These are phyloP conservation scores for Chrysanthemum seticuspe DNA, from an alignment of 129 eudicot genomes.

Conservation along the genomic window DNA sequence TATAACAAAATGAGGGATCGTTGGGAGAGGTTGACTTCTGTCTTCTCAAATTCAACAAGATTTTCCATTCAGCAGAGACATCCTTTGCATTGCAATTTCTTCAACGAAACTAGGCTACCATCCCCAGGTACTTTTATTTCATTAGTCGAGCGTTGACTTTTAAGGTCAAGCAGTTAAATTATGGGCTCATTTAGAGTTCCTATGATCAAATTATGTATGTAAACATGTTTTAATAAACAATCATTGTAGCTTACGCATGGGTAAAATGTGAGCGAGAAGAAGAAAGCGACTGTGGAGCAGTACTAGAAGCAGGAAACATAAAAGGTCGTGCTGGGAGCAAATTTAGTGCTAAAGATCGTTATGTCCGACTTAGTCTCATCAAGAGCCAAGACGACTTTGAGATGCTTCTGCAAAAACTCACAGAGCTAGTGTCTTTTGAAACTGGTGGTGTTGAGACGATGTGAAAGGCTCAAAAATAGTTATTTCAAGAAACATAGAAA, in stretches of 20 bases:
- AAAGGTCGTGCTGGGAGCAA: slow-evolving; percentile 43
- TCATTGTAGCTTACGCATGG: slow-evolving; percentile 65
- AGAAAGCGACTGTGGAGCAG: slow-evolving; percentile 39
- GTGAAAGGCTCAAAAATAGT: slow-evolving; percentile 16
- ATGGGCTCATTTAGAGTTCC: background rate
- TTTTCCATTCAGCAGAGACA: slow-evolving; percentile 56
- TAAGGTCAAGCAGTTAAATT: background rate
- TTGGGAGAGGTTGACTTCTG: slow-evolving; percentile 47
- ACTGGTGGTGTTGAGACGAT: slow-evolving; percentile 14
- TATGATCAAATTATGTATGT: background rate
- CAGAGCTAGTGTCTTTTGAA: slow-evolving; percentile 39
- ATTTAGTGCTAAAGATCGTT: slow-evolving; percentile 40
- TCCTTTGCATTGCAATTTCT: slow-evolving; percentile 57
- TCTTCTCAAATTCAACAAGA: slow-evolving; percentile 48
- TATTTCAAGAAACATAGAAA: background rate
- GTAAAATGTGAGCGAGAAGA: slow-evolving; percentile 58
- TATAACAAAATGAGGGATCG: slow-evolving; percentile 52
- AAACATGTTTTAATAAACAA: background rate
- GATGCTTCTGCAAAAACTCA: slow-evolving; percentile 36
- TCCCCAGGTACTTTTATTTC: slow-evolving; percentile 57
- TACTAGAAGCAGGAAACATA: slow-evolving; percentile 52
- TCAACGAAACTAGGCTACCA: slow-evolving; percentile 55
- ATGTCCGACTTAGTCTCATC: slow-evolving; percentile 61
- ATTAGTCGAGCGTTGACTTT: background rate
- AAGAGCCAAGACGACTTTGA: slow-evolving; percentile 65